Evolutionary conservation across 73 alveolate genomes (phyloP).

Genomic region (Tetrahymena elliotti): DNA sequence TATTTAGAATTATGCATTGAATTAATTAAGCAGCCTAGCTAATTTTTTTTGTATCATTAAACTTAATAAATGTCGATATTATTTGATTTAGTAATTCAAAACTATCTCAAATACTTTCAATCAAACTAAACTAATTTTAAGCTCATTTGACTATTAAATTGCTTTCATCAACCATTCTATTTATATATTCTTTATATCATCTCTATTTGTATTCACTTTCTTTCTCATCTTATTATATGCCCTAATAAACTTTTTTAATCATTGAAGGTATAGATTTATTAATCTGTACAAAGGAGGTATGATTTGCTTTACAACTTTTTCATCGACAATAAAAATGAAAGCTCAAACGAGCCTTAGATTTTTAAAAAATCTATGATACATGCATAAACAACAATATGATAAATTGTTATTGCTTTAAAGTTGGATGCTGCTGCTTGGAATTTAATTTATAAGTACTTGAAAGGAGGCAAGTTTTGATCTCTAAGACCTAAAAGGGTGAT

Average conservation of each 20-base stretch:
- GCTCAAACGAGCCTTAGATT: background rate
- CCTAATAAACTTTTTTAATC: background rate
- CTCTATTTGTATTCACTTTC: background rate
- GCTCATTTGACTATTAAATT: background rate
- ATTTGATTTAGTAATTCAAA: background rate
- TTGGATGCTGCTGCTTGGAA: background rate
- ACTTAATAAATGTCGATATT: background rate
- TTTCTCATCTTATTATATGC: background rate
- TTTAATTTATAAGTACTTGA: background rate
- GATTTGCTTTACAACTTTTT: background rate
- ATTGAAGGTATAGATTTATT: background rate
- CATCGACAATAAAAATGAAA: background rate
- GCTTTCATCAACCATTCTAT: background rate
- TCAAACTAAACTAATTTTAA: background rate
- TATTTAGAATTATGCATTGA: background rate
- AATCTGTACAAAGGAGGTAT: background rate
- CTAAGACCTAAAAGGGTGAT: constrained; percentile 40
- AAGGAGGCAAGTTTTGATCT: constrained; percentile 43
- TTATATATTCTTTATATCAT: background rate
- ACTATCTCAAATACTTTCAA: background rate
- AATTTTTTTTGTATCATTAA: background rate
- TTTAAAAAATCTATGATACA: background rate
- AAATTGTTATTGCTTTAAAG: background rate
- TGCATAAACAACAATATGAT: background rate
- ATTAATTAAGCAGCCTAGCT: background rate